Base-by-base conservation (phyloP, 106 monocot genomes). In the Acorus calamus region DNA sequence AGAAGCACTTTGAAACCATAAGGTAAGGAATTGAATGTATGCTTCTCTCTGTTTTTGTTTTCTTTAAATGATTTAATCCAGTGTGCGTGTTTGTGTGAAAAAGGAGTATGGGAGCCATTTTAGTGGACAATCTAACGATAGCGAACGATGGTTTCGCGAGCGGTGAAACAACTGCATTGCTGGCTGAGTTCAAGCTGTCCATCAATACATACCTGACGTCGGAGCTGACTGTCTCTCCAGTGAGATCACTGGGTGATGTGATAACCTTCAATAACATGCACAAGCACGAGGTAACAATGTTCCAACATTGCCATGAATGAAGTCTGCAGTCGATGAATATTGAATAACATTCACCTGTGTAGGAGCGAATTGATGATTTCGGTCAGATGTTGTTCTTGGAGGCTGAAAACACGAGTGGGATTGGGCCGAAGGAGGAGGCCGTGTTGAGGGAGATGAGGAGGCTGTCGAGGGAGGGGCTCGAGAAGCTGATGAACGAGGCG, bases 181-280 rank as follows among this genome's bases (percentile, higher is more conserved):
- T 68, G 42, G 77, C 84, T 1, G 82, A 89, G 60, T 89, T 89
- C 72, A 85, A 89, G 78, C 7, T 80, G 4, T 60, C 66, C 3
- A 55, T 84, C n/a, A 84, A 81, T 13, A 50, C 46, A 0, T 90
- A 86, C 77, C 72, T 86, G 10, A 55, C 28, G 28, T 28, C 77
- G 5, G 69, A 85, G 12, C 58, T 90, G 47, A 6, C 69, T 2
- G 14, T 14, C 43, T 85, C 89, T 2, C 80, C 79, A 3, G 83
- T 90, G 4, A 80, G 77, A 44, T 73, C 85, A 57, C 75, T 89
- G 2, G 59, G 66, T 8, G 85, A 90, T 48, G 62, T 86, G 2
- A 90, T 90, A 52, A 67, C 47, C 54, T 90, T 86, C 78, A 90
- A 86, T 75, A 62, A 73, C 44, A 60, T 75, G 1, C 74, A 86